phyloP scores from a whole-genome alignment of 345 rosid genomes.

The Linum tenue region DNA sequence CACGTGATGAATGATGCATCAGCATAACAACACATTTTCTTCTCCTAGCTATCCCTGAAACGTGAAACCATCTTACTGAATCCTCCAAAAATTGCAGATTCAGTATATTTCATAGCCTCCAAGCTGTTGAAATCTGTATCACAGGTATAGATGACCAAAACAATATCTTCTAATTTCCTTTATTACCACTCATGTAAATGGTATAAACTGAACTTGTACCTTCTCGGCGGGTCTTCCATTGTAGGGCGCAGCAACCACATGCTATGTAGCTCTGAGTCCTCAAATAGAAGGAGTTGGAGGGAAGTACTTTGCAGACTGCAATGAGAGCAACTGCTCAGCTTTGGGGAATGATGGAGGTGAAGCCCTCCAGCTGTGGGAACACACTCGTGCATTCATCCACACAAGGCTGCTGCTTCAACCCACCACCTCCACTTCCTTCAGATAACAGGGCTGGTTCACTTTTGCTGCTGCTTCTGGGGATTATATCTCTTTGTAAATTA shows the following conservation, averaged over 20 bases:
- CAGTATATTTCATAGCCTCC: slow-evolving; percentile 76
- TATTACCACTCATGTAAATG: background rate
- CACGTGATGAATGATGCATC: too few species aligned
- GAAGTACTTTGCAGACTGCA: slow-evolving; percentile 81
- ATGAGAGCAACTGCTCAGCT: slow-evolving; percentile 53
- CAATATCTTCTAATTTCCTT: background rate
- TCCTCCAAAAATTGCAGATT: slow-evolving; percentile 44
- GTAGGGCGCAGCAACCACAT: slow-evolving; percentile 94
- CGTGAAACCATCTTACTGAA: too few species aligned
- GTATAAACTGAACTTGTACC: background rate
- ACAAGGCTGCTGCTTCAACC: slow-evolving; percentile 18
- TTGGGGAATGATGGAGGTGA: slow-evolving; percentile 57
- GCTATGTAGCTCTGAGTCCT: slow-evolving; percentile 76
- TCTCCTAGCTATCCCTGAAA: too few species aligned
- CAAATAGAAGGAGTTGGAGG: slow-evolving; percentile 48
- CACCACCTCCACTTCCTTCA: background rate
- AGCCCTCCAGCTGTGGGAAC: slow-evolving; percentile 54
- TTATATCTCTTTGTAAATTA: too few species aligned
- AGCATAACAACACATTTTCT: too few species aligned
- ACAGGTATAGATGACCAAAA: slow-evolving; percentile 40
- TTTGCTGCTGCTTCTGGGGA: too few species aligned
- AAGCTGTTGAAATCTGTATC: slow-evolving; percentile 66
- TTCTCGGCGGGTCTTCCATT: background rate
- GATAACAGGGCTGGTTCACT: too few species aligned
- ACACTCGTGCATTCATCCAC: slow-evolving; percentile 43